Evolutionary conservation across 2,329 filamentous ascomycete species (phyloP).

Genomic region (Clonostachys rosea): DNA sequence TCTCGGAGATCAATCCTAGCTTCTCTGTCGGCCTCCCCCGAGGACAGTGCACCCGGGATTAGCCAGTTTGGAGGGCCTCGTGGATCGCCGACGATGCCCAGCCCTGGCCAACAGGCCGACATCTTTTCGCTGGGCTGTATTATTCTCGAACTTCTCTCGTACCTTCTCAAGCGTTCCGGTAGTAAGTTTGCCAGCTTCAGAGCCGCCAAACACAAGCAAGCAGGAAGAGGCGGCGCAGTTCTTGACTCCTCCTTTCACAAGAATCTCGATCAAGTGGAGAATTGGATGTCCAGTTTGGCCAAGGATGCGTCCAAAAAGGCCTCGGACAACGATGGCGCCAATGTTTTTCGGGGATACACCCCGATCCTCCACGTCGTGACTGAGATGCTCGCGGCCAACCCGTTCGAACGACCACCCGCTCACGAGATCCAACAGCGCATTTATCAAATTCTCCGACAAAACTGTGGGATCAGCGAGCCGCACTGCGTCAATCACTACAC

Average conservation of each 20-base stretch:
- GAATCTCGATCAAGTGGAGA: conserved; percentile 63
- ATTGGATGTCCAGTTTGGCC: conserved; percentile 60
- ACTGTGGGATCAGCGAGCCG: conserved; percentile 40
- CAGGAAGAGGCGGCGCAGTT: conserved; percentile 54
- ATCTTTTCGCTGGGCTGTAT: conserved; percentile 71
- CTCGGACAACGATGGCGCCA: conserved; percentile 28
- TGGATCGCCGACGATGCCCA: conserved; percentile 24
- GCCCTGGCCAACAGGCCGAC: conserved; percentile 50
- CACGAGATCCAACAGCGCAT: conserved; percentile 45
- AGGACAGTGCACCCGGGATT: conserved; percentile 16
- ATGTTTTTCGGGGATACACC: conserved; percentile 43
- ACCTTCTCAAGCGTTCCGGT: conserved; percentile 63
- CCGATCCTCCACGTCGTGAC: conserved; percentile 48
- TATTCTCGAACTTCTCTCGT: conserved; percentile 66
- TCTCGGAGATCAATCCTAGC: conserved; percentile 20
- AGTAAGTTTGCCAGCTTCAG: conserved; percentile 64
- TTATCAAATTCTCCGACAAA: conserved; percentile 45
- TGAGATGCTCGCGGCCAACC: conserved; percentile 48
- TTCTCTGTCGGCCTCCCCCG: conserved; percentile 25
- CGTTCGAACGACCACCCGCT: conserved; percentile 47
- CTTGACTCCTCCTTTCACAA: conserved; percentile 69
- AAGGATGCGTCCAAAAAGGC: conserved; percentile 51
- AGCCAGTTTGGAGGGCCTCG: conserved; percentile 3
- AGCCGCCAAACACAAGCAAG: conserved; percentile 56
- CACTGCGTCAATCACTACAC: conserved; percentile 50